Conservation (phyloP, 495 filamentous ascomycete genomes). For the Trichocladium uniseriatum region DNA sequence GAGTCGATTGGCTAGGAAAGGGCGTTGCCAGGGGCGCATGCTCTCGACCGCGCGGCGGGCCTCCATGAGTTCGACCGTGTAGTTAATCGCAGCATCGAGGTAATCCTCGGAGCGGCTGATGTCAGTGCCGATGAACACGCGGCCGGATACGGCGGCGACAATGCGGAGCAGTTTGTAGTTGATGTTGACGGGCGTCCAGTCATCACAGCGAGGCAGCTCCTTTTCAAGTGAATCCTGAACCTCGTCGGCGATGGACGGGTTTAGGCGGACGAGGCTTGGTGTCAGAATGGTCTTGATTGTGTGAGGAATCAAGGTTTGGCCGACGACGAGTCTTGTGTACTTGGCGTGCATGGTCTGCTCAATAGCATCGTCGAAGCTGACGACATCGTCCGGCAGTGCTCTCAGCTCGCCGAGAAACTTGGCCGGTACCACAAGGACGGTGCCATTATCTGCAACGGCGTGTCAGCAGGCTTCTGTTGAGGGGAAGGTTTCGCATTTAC, state of each 20-base stretch:
- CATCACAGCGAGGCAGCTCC: constrained; percentile 26
- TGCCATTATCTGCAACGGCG: neutral
- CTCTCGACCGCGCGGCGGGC: constrained; percentile 22
- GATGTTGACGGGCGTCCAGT: constrained; percentile 35
- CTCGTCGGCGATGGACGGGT: constrained; percentile 20
- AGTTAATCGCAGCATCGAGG: constrained; percentile 47
- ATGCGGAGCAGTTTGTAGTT: constrained; percentile 36
- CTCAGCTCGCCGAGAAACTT: constrained; percentile 28
- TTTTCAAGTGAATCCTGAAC: constrained; percentile 14
- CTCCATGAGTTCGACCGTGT: constrained; percentile 42
- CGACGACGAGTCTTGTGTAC: constrained; percentile 19
- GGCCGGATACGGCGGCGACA: constrained; percentile 48
- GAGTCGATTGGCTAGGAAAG: constrained; percentile 23
- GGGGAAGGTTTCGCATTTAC: constrained; percentile 7
- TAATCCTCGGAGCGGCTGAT: constrained; percentile 48
- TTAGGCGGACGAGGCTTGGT: constrained; percentile 19
- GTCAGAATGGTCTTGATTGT: constrained; percentile 23
- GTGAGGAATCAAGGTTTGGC: constrained; percentile 12
- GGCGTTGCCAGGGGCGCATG: constrained; percentile 25
- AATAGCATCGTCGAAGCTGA: constrained; percentile 27
- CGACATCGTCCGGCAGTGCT: constrained; percentile 30
- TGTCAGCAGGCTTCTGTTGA: neutral
- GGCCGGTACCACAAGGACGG: constrained; percentile 28
- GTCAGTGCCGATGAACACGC: constrained; percentile 48
- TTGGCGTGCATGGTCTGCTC: constrained; percentile 18